Base-by-base conservation (phyloP, 257 asterid species). In the Osmanthus fragrans region DNA sequence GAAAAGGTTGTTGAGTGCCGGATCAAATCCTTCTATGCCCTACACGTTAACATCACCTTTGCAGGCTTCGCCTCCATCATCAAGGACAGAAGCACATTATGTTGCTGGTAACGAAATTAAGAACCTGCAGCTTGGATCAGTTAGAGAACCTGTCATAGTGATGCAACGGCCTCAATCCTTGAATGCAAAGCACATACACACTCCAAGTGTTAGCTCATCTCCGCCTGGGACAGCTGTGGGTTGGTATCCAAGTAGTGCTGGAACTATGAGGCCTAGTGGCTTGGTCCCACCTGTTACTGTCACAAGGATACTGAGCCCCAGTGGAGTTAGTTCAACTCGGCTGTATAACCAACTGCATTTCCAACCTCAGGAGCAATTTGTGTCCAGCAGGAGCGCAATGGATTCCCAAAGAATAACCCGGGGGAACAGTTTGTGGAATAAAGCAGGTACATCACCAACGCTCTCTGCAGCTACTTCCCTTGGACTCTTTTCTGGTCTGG, bases 81-180 rank as follows among this genome's bases (percentile, higher is more conserved):
- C 86, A 23, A 85, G 85, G 80, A 25, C 82, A 42, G 94, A 92
- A 72, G 71, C 86, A 21, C 86, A 32, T 34, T 87, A 72, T 79
- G 65, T 83, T 33, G 56, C 85, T 45, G 90, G 83, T 51, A 84
- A 85, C 73, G 96, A 90, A 71, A 70, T 88, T 80, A 92, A 89
- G 90, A 85, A 81, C 74, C 71, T 89, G 76, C 97, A 86, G 76
- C 71, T 88, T 49, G 96, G 94, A 71, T 85, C 94, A 56, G 88
- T 90, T 37, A 90, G 85, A 86, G 94, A 89, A 79, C 92, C 96
- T 0, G 85, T 89, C 21, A 80, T 80, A 7, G 81, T 86, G 65
- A 86, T 84, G 97, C 92, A 89, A 80, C 88, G 88, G 47, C 88
- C 94, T 27, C 87, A 76, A 73, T 81, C 88, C 30, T 56, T 79